Percentiles rank a stretch among this genome's conserved stretches.
phyloP scores from a whole-genome alignment of 495 filamentous ascomycete species.

The Penicillium bialowiezense region DNA sequence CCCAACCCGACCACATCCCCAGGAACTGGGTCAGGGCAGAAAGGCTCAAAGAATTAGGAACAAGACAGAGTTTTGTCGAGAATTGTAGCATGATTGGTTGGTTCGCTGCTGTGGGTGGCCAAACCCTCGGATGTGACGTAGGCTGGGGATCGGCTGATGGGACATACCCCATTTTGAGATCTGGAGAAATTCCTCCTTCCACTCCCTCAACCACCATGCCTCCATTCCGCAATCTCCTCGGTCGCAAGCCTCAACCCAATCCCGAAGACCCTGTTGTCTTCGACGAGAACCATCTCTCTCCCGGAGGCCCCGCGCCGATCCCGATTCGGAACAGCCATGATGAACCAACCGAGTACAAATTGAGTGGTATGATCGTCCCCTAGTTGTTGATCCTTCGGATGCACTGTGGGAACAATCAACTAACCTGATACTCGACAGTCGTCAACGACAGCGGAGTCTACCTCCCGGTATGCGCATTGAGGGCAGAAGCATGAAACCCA shows the following conservation, averaged over 20 bases:
- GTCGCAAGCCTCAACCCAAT: slow-evolving; percentile 53
- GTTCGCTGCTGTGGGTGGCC: not conserved
- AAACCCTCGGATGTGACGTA: slow-evolving; percentile 3
- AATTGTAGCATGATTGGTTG: not conserved
- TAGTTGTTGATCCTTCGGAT: not conserved
- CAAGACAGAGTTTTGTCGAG: not conserved
- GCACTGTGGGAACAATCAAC: not conserved
- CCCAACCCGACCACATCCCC: not conserved
- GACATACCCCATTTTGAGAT: not conserved
- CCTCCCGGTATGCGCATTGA: slow-evolving; percentile 66
- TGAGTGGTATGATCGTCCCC: slow-evolving; percentile 61
- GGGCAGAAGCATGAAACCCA: slow-evolving; percentile 1
- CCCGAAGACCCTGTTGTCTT: slow-evolving; percentile 38
- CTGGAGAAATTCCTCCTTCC: not conserved
- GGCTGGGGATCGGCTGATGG: not conserved
- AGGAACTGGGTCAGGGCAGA: not conserved
- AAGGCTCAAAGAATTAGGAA: not conserved
- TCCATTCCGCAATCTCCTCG: slow-evolving; percentile 72
- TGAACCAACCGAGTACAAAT: slow-evolving; percentile 71
- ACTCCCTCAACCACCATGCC: slow-evolving; percentile 45
- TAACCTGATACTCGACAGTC: slow-evolving; percentile 50
- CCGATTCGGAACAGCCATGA: slow-evolving; percentile 58
- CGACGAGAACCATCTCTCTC: slow-evolving; percentile 51
- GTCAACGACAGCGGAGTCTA: slow-evolving; percentile 97
- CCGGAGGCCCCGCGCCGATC: slow-evolving; percentile 45